Percentiles rank a stretch among this genome's conserved stretches.
Conservation (phyloP, 176 grass and related monocot species). For the Ensete glaucum region DNA sequence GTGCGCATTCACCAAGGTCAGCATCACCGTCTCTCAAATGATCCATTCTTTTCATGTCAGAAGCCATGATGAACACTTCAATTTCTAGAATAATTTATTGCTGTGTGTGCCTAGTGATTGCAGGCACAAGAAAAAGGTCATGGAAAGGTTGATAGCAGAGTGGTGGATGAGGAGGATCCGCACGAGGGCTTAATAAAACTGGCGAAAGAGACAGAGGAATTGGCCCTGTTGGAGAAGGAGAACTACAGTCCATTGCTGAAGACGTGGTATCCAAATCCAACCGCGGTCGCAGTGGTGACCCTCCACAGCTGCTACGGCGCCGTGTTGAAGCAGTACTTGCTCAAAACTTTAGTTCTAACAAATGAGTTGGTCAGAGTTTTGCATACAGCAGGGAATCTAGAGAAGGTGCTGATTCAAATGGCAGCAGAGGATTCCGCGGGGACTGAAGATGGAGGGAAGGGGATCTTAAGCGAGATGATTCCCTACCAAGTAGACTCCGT, state of each 20-base stretch:
- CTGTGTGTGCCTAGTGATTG: neutral
- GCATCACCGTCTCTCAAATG: neutral
- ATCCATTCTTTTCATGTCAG: neutral
- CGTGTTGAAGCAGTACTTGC: constrained; percentile 33
- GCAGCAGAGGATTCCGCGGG: constrained; percentile 15
- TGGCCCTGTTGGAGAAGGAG: constrained; percentile 45
- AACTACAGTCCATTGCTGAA: constrained; percentile 40
- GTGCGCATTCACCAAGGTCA: constrained; percentile 49
- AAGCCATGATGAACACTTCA: neutral
- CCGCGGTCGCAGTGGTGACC: constrained; percentile 36
- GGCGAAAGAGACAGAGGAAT: constrained; percentile 34
- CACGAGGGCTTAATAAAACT: constrained; percentile 39
- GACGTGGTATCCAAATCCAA: constrained; percentile 42
- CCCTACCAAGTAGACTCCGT: constrained; percentile 41
- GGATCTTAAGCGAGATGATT: constrained; percentile 13
- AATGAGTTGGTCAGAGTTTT: constrained; percentile 47
- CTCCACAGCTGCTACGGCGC: constrained; percentile 41
- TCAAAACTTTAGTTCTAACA: constrained; percentile 28
- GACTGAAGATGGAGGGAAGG: constrained; percentile 20
- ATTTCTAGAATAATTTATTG: no score
- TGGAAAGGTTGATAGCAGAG: constrained; percentile 54
- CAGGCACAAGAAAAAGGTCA: constrained; percentile 40
- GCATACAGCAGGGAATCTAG: constrained; percentile 34
- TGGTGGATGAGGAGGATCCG: constrained; percentile 75
- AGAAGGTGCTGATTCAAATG: constrained; percentile 39